Evolutionary conservation across 495 filamentous ascomycete species (phyloP).

Genomic region (Lepraria neglecta): DNA sequence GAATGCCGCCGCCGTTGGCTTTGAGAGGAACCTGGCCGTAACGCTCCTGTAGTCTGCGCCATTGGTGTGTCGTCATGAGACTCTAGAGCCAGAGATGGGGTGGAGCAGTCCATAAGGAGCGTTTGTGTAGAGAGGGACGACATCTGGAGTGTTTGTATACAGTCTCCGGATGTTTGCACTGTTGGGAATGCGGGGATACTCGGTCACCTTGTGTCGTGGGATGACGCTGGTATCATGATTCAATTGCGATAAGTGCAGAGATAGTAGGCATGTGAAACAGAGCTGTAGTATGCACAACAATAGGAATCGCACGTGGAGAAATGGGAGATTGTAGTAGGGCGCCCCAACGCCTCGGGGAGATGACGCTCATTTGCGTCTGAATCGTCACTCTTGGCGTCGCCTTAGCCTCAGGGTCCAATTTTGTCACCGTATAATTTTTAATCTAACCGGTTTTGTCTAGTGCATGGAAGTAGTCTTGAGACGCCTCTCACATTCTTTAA

Average conservation of each 20-base stretch:
- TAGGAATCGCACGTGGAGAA: constrained; percentile 8
- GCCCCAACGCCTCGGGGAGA: not conserved
- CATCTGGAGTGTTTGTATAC: not conserved
- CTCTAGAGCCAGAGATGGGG: constrained; percentile 43
- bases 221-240: not conserved
- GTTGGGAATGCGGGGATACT: not conserved
- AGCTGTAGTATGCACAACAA: not conserved
- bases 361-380: not conserved
- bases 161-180: not conserved
- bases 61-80: constrained; percentile 33
- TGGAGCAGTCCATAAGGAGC: constrained; percentile 41
- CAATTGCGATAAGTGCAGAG: constrained; percentile 1
- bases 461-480: not conserved
- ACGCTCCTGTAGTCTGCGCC: constrained; percentile 7
- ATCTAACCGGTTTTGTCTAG: not conserved
- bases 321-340: not conserved
- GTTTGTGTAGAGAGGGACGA: constrained; percentile 12
- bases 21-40: not conserved
- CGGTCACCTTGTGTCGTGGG: not conserved
- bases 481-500: no score
- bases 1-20: constrained; percentile 55
- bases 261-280: not conserved
- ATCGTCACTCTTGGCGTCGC: constrained; percentile 1
- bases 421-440: not conserved
- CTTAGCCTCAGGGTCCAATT: not conserved